phyloP scores from a whole-genome alignment of 208 protist genomes.

The Kentomonas sorsogonicus region DNA sequence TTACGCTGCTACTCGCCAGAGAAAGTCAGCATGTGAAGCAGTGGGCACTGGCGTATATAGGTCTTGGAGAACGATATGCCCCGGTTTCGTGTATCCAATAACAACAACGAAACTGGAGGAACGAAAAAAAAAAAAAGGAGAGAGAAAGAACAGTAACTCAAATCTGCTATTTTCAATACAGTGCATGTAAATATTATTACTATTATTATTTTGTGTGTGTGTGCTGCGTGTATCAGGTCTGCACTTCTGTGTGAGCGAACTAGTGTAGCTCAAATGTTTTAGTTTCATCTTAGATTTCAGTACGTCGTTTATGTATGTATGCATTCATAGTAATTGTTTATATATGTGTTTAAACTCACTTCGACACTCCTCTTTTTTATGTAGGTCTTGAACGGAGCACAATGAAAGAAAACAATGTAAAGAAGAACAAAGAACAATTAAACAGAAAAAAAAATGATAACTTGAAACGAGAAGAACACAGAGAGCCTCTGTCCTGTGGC shows the following conservation, averaged over 20 bases:
- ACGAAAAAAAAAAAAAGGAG: conserved; percentile 12
- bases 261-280: no score
- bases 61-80: not conserved
- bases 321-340: no score
- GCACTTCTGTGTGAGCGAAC: no score
- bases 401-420: conserved; percentile 11
- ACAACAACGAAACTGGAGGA: no score
- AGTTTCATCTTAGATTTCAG: not conserved
- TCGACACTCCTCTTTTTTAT: conserved; percentile 16
- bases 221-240: no score
- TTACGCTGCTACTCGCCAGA: not conserved
- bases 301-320: conserved; percentile 5
- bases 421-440: conserved; percentile 1
- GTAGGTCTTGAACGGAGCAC: not conserved
- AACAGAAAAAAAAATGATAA: not conserved
- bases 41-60: not conserved
- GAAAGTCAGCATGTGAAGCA: not conserved
- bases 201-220: no score
- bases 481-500: no score
- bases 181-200: no score
- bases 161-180: not conserved
- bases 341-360: no score
- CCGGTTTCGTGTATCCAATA: not conserved
- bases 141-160: not conserved
- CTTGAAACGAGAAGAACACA: not conserved